phyloP scores from a whole-genome alignment of 192 early-diverging fungal genomes.

The Lobosporangium transversale region DNA sequence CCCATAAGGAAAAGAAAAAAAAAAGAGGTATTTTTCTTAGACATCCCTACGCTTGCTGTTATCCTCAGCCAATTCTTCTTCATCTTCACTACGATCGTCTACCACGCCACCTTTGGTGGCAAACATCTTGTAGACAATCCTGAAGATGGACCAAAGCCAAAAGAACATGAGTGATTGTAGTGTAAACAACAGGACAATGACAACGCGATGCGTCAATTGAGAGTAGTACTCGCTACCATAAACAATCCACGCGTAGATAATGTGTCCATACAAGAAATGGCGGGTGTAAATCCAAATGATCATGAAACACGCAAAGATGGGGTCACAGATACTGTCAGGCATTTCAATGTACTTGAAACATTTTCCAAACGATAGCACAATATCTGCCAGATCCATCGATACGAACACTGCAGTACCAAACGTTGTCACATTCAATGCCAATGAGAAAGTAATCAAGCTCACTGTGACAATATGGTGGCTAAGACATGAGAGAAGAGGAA shows the following conservation, averaged over 20 bases:
- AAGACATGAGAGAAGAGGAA: background rate
- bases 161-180: constrained; percentile 79
- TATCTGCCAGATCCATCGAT: constrained; percentile 83
- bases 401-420: constrained; percentile 82
- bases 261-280: constrained; percentile 73
- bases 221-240: constrained; percentile 69
- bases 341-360: constrained; percentile 78
- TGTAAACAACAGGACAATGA: constrained; percentile 65
- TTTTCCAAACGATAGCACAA: constrained; percentile 81
- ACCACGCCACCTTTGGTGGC: constrained; percentile 43
- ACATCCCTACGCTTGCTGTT: constrained; percentile 9
- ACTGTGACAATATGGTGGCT: constrained; percentile 83
- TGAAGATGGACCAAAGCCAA: constrained; percentile 78
- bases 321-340: constrained; percentile 68
- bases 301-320: constrained; percentile 79
- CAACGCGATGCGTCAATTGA: constrained; percentile 55
- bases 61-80: constrained; percentile 13
- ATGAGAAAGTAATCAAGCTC: constrained; percentile 70
- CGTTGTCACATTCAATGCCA: constrained; percentile 75
- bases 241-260: constrained; percentile 70
- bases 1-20: too few species aligned
- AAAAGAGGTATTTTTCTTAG: too few species aligned
- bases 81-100: constrained; percentile 49
- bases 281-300: constrained; percentile 80
- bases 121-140: constrained; percentile 55